Percentiles rank a stretch among this genome's conserved stretches.
Conservation (phyloP, 2,329 filamentous ascomycete species). For the Malbranchea cinnamomea region DNA sequence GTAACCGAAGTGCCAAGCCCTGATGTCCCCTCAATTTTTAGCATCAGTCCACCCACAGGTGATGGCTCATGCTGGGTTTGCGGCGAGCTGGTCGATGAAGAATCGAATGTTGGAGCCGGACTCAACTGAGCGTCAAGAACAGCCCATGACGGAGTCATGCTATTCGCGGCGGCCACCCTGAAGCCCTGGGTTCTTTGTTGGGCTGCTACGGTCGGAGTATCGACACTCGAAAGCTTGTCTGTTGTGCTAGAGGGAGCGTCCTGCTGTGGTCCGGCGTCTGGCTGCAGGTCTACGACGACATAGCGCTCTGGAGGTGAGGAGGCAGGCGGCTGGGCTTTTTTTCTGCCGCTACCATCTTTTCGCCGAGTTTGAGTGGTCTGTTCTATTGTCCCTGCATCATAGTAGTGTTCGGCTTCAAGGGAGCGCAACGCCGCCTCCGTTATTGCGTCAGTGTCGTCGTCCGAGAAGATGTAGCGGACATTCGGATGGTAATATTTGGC, state of each 20-base stretch:
- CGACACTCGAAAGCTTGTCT: slow-evolving; percentile 14
- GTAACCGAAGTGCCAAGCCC: slow-evolving; percentile 15
- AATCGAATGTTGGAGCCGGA: slow-evolving; percentile 48
- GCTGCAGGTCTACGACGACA: slow-evolving; percentile 40
- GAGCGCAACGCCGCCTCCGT: slow-evolving; percentile 48
- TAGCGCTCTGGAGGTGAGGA: slow-evolving; percentile 37
- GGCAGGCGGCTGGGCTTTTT: slow-evolving; percentile 27
- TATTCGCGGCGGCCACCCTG: slow-evolving; percentile 52
- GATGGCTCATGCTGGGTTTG: slow-evolving; percentile 26
- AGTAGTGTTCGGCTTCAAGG: slow-evolving; percentile 32
- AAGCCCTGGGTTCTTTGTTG: slow-evolving; percentile 43
- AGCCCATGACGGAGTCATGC: slow-evolving; percentile 61
- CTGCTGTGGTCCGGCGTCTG: slow-evolving; percentile 13
- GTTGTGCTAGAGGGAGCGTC: slow-evolving; percentile 6
- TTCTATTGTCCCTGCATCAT: slow-evolving; percentile 11
- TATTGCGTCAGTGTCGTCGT: slow-evolving; percentile 71
- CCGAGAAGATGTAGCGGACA: slow-evolving; percentile 83
- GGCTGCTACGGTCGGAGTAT: slow-evolving; percentile 9
- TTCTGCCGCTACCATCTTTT: slow-evolving; percentile 3
- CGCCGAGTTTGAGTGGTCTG: too few species aligned
- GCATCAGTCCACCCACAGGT: slow-evolving; percentile 26
- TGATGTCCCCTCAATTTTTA: slow-evolving; percentile 29
- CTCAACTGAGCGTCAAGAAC: slow-evolving; percentile 39
- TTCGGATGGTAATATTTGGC: slow-evolving; percentile 67
- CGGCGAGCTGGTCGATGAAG: slow-evolving; percentile 29